Base-by-base conservation (phyloP, 768 basidiomycete genomes). In the Cyclocybe aegerita region DNA sequence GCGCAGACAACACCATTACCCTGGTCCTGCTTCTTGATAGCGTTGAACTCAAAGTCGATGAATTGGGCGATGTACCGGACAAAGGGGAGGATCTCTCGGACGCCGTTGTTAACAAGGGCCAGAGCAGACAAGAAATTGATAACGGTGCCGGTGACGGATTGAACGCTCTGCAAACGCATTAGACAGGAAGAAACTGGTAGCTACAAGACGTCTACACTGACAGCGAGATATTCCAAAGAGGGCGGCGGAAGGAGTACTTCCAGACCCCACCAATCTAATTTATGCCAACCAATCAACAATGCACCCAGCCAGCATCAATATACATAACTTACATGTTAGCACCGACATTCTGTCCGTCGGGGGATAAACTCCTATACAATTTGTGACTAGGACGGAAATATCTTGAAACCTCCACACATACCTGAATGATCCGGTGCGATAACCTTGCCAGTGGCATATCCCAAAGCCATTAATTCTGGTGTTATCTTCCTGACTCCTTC, bases 221-320 rank as follows among this genome's bases (percentile, higher is more conserved):
- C 83, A 39, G 69, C 64, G 14, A 95, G 76, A 60, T 82, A 79
- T 29, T 61, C 62, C 33, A 95, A 59, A 1, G 89, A 80, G 1
- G 90, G 79, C 14, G 84, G 79, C 4, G 93, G 92, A 23, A 95
- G 73, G 33, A 83, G 76, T 0, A 93, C 48, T 62, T 95, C 92
- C 9, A 90, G 71, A 10, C 92, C 92, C 92, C 92, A 95, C 92
- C 92, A 93, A 66, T 93, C 90, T 93, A 54, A 7, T 48, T 39
- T 35, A 43, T 43, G 16, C 50, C 16, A 49, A 38, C 41, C 41
- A 50, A 41, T 11, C 37, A 52, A 31, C 42, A 35, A 46, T 49
- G 30, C 2, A 33, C 6, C 23, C 17, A 39, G 15, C 1, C 48
- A 47, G 35, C 40, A 23, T 23, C 38, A 32, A 40, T 29, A 8